Percentiles rank a stretch among this genome's conserved stretches.
Conservation (phyloP, 1,284 basidiomycete genomes). For the Pisolithus thermaeus region DNA sequence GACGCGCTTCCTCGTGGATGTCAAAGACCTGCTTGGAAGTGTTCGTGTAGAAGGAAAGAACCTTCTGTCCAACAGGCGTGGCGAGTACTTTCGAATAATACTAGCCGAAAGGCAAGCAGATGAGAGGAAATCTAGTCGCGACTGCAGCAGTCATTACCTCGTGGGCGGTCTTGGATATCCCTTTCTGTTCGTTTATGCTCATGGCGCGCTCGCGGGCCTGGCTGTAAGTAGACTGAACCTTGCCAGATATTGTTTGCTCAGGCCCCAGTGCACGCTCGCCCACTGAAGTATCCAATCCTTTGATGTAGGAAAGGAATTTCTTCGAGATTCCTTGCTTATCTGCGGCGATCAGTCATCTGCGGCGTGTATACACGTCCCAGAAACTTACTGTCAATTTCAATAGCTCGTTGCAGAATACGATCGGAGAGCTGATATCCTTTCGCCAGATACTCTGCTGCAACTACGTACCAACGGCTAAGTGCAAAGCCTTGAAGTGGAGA, state of each 20-base stretch:
- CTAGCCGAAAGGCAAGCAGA: constrained; percentile 29
- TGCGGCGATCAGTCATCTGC: constrained; percentile 21
- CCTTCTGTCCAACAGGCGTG: constrained; percentile 75
- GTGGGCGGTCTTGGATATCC: constrained; percentile 60
- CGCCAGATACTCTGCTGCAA: constrained; percentile 87
- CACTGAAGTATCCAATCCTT: constrained; percentile 60
- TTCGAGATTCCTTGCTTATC: constrained; percentile 84
- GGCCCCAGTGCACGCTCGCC: constrained; percentile 66
- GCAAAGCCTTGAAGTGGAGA: neutral
- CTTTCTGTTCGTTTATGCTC: constrained; percentile 77
- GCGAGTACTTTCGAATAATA: constrained; percentile 76
- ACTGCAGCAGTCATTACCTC: constrained; percentile 42
- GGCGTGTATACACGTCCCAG: neutral
- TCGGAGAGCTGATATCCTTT: constrained; percentile 83
- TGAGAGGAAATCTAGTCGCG: neutral
- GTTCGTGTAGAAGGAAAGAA: constrained; percentile 69
- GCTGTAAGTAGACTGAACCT: constrained; percentile 59
- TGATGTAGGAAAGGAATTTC: constrained; percentile 76
- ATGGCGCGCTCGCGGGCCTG: constrained; percentile 60
- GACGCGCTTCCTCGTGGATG: constrained; percentile 83
- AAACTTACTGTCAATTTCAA: constrained; percentile 75
- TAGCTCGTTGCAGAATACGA: constrained; percentile 74
- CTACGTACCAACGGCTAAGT: constrained; percentile 32
- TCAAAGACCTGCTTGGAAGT: constrained; percentile 79
- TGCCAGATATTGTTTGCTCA: constrained; percentile 69